phyloP scores from a whole-genome alignment of 345 rosid species.

The Raphanus sativus region DNA sequence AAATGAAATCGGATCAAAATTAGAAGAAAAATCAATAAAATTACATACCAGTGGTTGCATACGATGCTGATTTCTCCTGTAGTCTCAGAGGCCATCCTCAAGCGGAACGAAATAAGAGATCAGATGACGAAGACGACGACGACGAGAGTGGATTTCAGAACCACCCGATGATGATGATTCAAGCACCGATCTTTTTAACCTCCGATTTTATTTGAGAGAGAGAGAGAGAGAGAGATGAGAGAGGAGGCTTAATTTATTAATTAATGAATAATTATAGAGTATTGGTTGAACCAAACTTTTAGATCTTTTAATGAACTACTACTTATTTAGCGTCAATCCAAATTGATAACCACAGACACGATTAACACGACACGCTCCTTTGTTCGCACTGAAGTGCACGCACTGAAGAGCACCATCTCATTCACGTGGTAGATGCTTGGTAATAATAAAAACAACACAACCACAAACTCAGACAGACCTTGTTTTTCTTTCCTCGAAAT shows the following conservation, averaged over 20 bases:
- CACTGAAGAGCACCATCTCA: no score
- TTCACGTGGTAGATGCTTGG: no score
- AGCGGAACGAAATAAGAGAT: background rate
- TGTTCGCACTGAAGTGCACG: no score
- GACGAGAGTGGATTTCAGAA: slow-evolving; percentile 8
- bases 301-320: slow-evolving; percentile 2
- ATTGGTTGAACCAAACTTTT: slow-evolving; percentile 24
- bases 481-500: no score
- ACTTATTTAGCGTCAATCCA: background rate
- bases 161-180: background rate
- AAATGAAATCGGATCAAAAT: background rate
- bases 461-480: no score
- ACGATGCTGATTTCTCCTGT: slow-evolving; percentile 58
- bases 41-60: slow-evolving; percentile 81
- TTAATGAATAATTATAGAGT: background rate
- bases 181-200: slow-evolving; percentile 14
- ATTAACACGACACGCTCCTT: no score
- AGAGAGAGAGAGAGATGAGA: background rate
- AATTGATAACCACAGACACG: no score
- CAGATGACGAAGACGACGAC: slow-evolving; percentile 11
- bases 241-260: background rate
- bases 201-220: no score
- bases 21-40: background rate
- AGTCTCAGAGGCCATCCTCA: slow-evolving; percentile 57
- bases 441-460: no score